Evolutionary conservation across 73 alveolate genomes (phyloP).

Genomic region (Blepharisma japonicum): DNA sequence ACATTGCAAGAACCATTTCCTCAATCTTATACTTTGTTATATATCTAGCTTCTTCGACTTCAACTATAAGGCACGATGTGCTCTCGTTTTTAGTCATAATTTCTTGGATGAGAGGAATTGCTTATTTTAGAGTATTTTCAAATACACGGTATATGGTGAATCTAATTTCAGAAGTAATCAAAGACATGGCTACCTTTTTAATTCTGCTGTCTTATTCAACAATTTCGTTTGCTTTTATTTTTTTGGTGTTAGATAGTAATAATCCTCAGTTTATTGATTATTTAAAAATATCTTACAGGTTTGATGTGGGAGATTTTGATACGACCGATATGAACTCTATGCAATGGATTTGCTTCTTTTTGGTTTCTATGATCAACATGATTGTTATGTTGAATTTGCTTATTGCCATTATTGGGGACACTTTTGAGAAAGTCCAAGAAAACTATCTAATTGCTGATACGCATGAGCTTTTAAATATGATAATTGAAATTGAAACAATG

Average conservation of each 20-base stretch:
- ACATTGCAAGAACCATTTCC: not conserved
- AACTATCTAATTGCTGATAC: not conserved
- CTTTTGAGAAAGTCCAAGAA: slow-evolving; percentile 23
- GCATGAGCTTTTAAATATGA: slow-evolving; percentile 6
- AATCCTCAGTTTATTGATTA: slow-evolving; percentile 11
- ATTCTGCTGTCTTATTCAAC: not conserved
- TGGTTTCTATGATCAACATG: slow-evolving; percentile 8
- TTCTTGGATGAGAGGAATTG: slow-evolving; percentile 25
- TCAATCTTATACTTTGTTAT: not conserved
- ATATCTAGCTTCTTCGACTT: not conserved
- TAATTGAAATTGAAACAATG: slow-evolving; percentile 19
- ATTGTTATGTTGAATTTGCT: slow-evolving; percentile 9
- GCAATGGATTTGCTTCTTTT: slow-evolving; percentile 5
- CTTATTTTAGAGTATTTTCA: slow-evolving; percentile 27
- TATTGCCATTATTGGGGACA: slow-evolving; percentile 12
- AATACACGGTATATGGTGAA: slow-evolving; percentile 16
- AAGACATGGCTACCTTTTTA: slow-evolving; percentile 7
- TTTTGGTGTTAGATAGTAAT: not conserved
- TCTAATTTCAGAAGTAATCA: slow-evolving; percentile 9
- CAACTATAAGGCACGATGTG: not conserved
- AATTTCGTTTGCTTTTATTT: slow-evolving; percentile 1
- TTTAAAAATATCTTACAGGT: not conserved
- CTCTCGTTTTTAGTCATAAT: not conserved
- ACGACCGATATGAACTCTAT: not conserved
- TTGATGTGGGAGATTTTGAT: slow-evolving; percentile 25